These are phyloP conservation scores for Colletotrichum spinosum DNA, from an alignment of 2,329 filamentous ascomycete species.

Conservation along the genomic window DNA sequence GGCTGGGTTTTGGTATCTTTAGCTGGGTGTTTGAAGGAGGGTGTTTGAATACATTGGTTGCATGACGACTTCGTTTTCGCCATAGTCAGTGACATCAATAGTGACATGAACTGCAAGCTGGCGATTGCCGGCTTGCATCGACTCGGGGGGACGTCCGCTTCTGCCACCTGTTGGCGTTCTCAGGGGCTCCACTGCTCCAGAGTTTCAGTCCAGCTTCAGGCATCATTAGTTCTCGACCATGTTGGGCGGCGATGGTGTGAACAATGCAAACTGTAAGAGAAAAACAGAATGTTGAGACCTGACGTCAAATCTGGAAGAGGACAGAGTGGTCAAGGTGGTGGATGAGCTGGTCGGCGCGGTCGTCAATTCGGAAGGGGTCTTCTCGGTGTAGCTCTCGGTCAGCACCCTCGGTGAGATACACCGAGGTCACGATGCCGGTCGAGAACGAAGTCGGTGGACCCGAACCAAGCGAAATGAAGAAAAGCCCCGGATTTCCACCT, in stretches of 20 bases:
- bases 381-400: slow-evolving; percentile 6
- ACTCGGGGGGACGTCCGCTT: no score
- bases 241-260: no score
- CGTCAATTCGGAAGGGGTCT: background rate
- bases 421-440: no score
- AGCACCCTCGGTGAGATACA: slow-evolving; percentile 3
- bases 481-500: background rate
- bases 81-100: background rate
- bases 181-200: background rate
- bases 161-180: no score
- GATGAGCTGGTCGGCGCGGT: no score
- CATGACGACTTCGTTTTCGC: background rate
- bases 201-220: slow-evolving; percentile 9
- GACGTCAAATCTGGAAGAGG: no score
- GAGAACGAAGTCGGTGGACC: background rate
- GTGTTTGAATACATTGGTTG: slow-evolving; percentile 35
- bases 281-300: no score
- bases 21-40: slow-evolving; percentile 31
- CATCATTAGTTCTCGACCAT: background rate
- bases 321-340: no score
- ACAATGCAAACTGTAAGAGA: no score
- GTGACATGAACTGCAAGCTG: background rate
- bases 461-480: slow-evolving; percentile 31
- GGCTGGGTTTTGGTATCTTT: slow-evolving; percentile 24
- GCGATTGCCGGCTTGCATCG: no score